Evolutionary conservation across 192 early-diverging fungal genomes (phyloP), one percentile per base, ranked within the genome.

Genomic region (Bifiguratus adelaidae): DNA sequence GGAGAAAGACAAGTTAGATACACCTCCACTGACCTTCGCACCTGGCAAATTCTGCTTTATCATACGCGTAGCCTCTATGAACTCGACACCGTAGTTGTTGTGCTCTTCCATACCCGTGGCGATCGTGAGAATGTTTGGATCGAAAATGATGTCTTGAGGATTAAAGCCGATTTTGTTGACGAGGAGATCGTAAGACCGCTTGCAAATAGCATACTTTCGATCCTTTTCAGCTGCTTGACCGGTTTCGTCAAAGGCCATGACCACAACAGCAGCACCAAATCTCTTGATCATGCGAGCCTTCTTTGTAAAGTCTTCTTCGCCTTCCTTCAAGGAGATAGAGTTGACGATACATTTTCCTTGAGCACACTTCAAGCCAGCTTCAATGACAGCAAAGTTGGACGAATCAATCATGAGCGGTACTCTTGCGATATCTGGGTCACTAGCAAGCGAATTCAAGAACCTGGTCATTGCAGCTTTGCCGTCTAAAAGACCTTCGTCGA

Each of bases 291-390:
- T 81, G 30, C 75, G 78, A 1, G 90, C 93, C 65, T 93, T 92
- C 50, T 83, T 82, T 46, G 93, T 69, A 56, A 95, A 97, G 49
- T 94, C 93, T 23, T 61, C 84, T 50, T 90, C 87, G 46, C 93
- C 93, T 57, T 92, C 93, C 67, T 97, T 97, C 49, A 97, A 67
- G 26, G 86, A 89, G 51, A 97, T 95, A 44, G 86, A 90, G 73
- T 97, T 97, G 58, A 97, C 93, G 46, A 97, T 93, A 58, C 91
- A 94, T 58, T 97, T 97, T 50, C 93, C 93, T 68, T 97, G 93
- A 1, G 80, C 84, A 56, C 91, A 97, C 65, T 92, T 93, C 52
- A 97, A 73, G 20, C 93, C 93, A 2, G 93, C 93, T 47, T 91
- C 76, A 24, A 97, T 80, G 9, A 97, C 91, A n/a, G 86, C 87